A percentile compares a stretch with the other conserved stretches of the same genome.
phyloP scores from a whole-genome alignment of 495 filamentous ascomycete species.

The Lasiosphaeris hirsuta region DNA sequence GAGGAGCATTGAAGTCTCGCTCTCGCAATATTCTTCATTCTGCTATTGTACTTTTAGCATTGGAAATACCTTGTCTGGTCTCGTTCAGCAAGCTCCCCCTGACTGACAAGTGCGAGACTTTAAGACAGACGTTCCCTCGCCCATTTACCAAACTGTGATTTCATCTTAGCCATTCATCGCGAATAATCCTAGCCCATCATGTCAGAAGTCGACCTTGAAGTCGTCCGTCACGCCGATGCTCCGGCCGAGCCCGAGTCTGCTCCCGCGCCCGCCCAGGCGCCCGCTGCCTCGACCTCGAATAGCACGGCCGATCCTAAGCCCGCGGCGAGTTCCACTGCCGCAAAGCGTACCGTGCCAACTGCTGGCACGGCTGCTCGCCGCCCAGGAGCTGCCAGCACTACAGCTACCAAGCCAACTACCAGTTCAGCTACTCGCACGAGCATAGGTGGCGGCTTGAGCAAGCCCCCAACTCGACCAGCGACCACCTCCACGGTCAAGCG shows the following conservation, averaged over 20 bases:
- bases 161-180: not conserved
- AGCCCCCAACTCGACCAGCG: constrained; percentile 38
- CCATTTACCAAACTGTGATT: not conserved
- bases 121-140: not conserved
- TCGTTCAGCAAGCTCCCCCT: not conserved
- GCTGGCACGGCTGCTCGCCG: constrained; percentile 16
- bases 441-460: constrained; percentile 30
- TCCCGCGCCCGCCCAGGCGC: constrained; percentile 14
- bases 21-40: too few species aligned
- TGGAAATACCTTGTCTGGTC: not conserved
- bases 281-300: constrained; percentile 27
- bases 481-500: constrained; percentile 33
- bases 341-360: constrained; percentile 29
- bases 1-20: too few species aligned
- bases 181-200: constrained; percentile 30
- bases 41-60: too few species aligned
- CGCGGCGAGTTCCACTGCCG: constrained; percentile 18
- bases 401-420: constrained; percentile 39
- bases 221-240: constrained; percentile 39
- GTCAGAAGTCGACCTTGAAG: constrained; percentile 46
- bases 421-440: constrained; percentile 37
- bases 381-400: constrained; percentile 12
- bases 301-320: constrained; percentile 31
- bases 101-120: not conserved
- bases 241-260: constrained; percentile 28